Conservation (phyloP, 2,329 filamentous ascomycete genomes). For the Penicillium sp. region DNA sequence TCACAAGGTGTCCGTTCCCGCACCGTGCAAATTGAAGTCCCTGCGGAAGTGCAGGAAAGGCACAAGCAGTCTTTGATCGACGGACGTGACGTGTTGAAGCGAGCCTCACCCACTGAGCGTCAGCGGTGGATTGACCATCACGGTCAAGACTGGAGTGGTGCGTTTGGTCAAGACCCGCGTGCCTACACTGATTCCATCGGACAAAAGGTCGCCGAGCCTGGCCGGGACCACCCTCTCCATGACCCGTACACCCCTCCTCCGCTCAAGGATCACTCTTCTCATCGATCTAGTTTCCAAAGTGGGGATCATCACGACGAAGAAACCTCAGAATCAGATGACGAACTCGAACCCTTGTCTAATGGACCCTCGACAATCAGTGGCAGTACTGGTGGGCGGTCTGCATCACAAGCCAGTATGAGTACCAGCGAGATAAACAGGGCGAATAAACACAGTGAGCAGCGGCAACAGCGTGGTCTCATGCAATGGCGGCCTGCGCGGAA, state of each 20-base stretch:
- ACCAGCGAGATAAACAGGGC: constrained; percentile 31
- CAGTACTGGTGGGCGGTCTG: constrained; percentile 11
- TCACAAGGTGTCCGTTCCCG: constrained; percentile 78
- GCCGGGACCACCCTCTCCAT: constrained; percentile 51
- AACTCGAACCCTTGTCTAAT: background rate
- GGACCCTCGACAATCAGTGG: constrained; percentile 20
- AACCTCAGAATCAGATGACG: constrained; percentile 8
- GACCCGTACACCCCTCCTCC: constrained; percentile 51
- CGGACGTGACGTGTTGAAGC: constrained; percentile 75
- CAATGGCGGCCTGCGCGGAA: constrained; percentile 93
- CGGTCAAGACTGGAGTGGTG: constrained; percentile 81
- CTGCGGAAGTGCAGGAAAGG: constrained; percentile 67
- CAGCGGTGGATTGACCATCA: constrained; percentile 74
- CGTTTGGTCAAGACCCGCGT: constrained; percentile 75
- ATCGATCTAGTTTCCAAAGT: background rate
- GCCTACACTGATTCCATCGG: constrained; percentile 55
- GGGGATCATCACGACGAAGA: constrained; percentile 18
- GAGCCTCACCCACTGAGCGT: constrained; percentile 64
- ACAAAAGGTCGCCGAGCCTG: constrained; percentile 57
- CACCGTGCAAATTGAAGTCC: constrained; percentile 70
- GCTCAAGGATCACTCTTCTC: constrained; percentile 25
- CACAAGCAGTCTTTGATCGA: constrained; percentile 79
- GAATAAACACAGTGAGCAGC: constrained; percentile 58
- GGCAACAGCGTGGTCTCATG: constrained; percentile 87
- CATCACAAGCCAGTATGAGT: constrained; percentile 15